phyloP scores from a whole-genome alignment of 495 filamentous ascomycete genomes.

The Aspergillus kassunensis region DNA sequence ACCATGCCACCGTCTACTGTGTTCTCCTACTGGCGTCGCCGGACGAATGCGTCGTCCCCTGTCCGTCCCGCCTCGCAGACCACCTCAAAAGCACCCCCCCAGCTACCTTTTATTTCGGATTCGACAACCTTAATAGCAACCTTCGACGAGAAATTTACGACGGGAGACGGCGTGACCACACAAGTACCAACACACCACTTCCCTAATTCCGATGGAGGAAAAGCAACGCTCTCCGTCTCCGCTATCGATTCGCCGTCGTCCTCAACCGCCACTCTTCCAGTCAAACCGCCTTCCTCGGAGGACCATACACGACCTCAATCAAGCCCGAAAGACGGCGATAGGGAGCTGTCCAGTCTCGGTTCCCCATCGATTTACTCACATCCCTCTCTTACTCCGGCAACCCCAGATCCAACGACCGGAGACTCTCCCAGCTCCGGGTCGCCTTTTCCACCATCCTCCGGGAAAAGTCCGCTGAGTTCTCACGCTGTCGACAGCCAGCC shows the following conservation, averaged over 20 bases:
- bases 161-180: constrained; percentile 10
- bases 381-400: constrained; percentile 18
- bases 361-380: constrained; percentile 31
- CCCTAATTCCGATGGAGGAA: constrained; percentile 25
- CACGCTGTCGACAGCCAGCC: constrained; percentile 21
- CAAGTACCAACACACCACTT: constrained; percentile 20
- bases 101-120: constrained; percentile 32
- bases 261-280: constrained; percentile 30
- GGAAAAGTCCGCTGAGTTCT: constrained; percentile 24
- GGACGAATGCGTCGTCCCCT: constrained; percentile 35
- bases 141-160: constrained; percentile 16
- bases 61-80: constrained; percentile 25
- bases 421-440: constrained; percentile 35
- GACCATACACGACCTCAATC: constrained; percentile 32
- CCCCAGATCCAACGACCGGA: constrained; percentile 26
- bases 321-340: constrained; percentile 29
- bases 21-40: constrained; percentile 49
- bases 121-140: constrained; percentile 26
- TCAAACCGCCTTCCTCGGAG: constrained; percentile 26
- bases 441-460: constrained; percentile 37
- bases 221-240: constrained; percentile 20
- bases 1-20: constrained; percentile 44
- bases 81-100: constrained; percentile 25
- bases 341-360: constrained; percentile 19
- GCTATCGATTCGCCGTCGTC: constrained; percentile 27